Evolutionary conservation across 495 filamentous ascomycete species (phyloP), one percentile per base, ranked within the genome.

Genomic region (Penicillium steckii): DNA sequence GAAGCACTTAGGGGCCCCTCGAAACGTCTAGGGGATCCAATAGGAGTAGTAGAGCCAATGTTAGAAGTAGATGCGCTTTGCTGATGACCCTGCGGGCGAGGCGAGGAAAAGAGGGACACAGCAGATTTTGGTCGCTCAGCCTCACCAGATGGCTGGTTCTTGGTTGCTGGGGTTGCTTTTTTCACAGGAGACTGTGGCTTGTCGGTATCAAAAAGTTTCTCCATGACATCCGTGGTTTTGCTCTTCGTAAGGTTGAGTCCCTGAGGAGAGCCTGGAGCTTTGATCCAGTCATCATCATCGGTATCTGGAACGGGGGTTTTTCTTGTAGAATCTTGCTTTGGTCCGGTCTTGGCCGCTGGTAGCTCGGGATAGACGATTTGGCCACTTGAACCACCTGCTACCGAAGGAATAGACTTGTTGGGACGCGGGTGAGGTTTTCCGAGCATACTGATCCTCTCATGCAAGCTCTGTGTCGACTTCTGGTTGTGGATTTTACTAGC

Each of bases 381-480:
- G 15, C 64, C 57, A 19, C 59, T 53, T 26, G 76, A 52, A 6
- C 66, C 26, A 3, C 70, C 68, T 23, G 72, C 56, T 9, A 66
- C 62, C 49, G 83, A 75, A 0, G 84, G 74, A 23, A 90, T 85
- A 9, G 85, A 86, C 60, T 92, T 93, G 3, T 85, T 88, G 3
- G 82, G 73, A 40, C 86, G 76, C 25, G 85, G 75, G 59, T 91
- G 88, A 1, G 83, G 78, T 65, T 97, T 88, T 19, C 91, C 91
- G 17, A 98, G 80, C 83, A 93, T 90, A 62, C 85, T 93, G 59
- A 98, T 96, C 58, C 90, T 88, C 52, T 97, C 95, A 51, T 95
- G 89, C 15, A 98, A 77, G 8, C 87, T 79, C 64, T 97, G 91
- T 2, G 94, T 97, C 4, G 91, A 92, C 6, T 89, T 92, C 62